phyloP scores from a whole-genome alignment of 768 basidiomycete genomes.

The Leccinum variicolor region DNA sequence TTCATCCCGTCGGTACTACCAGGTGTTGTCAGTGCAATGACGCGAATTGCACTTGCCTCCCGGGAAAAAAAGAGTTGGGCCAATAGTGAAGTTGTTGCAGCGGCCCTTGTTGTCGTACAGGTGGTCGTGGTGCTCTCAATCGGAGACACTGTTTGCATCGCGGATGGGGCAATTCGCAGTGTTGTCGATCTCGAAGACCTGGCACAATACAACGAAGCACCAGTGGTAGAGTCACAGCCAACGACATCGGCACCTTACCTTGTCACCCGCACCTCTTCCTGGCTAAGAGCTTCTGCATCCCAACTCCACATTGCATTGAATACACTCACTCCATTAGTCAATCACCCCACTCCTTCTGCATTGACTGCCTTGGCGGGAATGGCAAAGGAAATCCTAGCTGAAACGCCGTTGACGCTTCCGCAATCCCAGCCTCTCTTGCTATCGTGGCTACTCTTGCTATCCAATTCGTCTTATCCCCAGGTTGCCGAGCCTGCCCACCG shows the following conservation, averaged over 20 bases:
- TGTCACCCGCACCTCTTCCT: constrained; percentile 64
- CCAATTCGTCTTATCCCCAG: constrained; percentile 51
- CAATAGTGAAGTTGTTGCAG: constrained; percentile 63
- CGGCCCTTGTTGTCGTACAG: constrained; percentile 56
- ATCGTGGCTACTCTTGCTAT: constrained; percentile 70
- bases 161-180: constrained; percentile 53
- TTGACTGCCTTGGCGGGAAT: constrained; percentile 55
- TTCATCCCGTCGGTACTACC: constrained; percentile 73
- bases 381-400: constrained; percentile 49
- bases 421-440: constrained; percentile 65
- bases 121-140: constrained; percentile 53
- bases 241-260: constrained; percentile 37
- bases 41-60: constrained; percentile 61
- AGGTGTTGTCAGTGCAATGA: constrained; percentile 76
- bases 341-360: constrained; percentile 69
- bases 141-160: constrained; percentile 63
- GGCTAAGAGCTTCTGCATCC: constrained; percentile 78
- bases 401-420: constrained; percentile 61
- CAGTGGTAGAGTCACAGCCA: constrained; percentile 15
- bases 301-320: constrained; percentile 85
- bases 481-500: constrained; percentile 49
- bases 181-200: constrained; percentile 67
- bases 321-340: constrained; percentile 63
- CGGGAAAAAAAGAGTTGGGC: constrained; percentile 62
- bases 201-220: constrained; percentile 29